Conservation (phyloP, 441 rosid genomes). For the Pelargonium cotyledonis region DNA sequence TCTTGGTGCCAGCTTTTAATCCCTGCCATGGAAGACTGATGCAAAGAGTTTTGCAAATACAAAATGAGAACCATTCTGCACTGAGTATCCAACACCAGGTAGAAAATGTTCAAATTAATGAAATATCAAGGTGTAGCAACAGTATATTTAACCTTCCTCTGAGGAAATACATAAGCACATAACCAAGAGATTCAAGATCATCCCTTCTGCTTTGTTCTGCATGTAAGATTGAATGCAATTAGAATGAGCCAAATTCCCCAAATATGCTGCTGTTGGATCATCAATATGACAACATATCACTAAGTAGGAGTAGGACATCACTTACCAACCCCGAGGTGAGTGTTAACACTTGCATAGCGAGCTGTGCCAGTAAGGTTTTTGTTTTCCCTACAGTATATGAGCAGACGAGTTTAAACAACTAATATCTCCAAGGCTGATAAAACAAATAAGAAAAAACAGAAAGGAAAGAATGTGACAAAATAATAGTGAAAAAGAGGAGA, state of each 20-base stretch:
- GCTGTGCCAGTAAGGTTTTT: slow-evolving; percentile 93
- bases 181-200: slow-evolving; percentile 89
- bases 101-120: slow-evolving; percentile 16
- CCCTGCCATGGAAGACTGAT: slow-evolving; percentile 94
- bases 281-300: slow-evolving; percentile 18
- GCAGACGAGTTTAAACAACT: not conserved
- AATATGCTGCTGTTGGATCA: not conserved
- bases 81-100: slow-evolving; percentile 19
- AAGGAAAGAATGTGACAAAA: not conserved
- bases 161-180: slow-evolving; percentile 74
- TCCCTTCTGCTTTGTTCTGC: slow-evolving; percentile 92
- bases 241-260: slow-evolving; percentile 14
- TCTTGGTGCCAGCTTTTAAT: slow-evolving; percentile 79
- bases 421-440: not conserved
- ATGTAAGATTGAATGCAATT: slow-evolving; percentile 9
- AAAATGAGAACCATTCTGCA: not conserved
- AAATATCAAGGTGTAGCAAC: slow-evolving; percentile 9
- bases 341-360: slow-evolving; percentile 88
- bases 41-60: slow-evolving; percentile 16
- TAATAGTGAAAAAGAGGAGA: not conserved
- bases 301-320: slow-evolving; percentile 17
- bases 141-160: slow-evolving; percentile 63
- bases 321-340: slow-evolving; percentile 87
- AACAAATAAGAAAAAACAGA: not conserved
- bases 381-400: slow-evolving; percentile 23